Evolutionary conservation across 768 basidiomycete genomes (phyloP), one percentile per base, ranked within the genome.

Genomic region (Kondoa malvinella): DNA sequence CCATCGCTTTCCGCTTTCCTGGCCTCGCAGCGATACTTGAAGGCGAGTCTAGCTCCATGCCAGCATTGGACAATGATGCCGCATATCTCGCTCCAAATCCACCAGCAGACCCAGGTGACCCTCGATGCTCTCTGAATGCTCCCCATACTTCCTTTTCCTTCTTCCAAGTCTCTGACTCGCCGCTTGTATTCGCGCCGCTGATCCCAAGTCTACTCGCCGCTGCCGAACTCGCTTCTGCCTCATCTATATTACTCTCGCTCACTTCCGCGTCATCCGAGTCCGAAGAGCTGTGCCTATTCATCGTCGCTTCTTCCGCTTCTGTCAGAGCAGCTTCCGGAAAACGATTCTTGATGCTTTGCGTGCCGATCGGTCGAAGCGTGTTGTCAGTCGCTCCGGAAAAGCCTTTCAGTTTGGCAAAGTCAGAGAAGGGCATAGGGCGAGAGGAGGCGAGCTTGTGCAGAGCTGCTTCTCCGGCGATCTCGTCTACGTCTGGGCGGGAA

Each of bases 391-490:
- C 29, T 31, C 59, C 14, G 40, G 32, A 26, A 57, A 63, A 33
- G 3, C 34, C 56, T 30, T 33, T 58, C 1, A 25, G 1, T 29
- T 56, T 0, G 67, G 25, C 59, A 34, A 50, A n/a, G 34, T 27
- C 1, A 21, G 67, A 56, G 72, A 3, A 70, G 58, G n/a, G n/a
- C n/a, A n/a, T n/a, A n/a, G 4, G 64, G 17, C 4, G 70, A 71
- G 21, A 65, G 1, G 72, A 67, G 26, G 68, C 65, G 71, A 69
- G 0, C 66, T 72, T 70, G 31, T 72, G 71, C 1, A 74, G 64
- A 0, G 73, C 70, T 29, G 73, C 73, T 66, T 74, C 73, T 8
- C 69, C 70, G 15, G 69, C 67, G 34, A 74, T 69, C 40, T 74
- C 73, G 66, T 67, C 40, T 12, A 65, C 67, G 31, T 72, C 73